These are phyloP conservation scores for Naganishia vishniacii DNA, from an alignment of 768 basidiomycete species.

Conservation along the genomic window DNA sequence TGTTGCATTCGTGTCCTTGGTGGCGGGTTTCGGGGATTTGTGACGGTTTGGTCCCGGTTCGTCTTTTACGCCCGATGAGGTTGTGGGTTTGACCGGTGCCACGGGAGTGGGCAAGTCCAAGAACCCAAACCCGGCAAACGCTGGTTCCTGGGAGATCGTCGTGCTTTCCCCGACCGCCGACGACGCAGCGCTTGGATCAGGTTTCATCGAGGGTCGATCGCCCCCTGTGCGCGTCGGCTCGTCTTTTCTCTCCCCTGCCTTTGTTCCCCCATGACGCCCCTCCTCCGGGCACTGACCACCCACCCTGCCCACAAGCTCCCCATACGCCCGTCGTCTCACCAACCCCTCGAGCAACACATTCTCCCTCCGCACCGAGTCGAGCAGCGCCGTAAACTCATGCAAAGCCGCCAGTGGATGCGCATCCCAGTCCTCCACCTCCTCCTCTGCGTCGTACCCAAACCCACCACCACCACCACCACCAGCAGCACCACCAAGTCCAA, in stretches of 20 bases:
- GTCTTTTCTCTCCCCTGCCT: neutral
- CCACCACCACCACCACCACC: too few relatives aligned
- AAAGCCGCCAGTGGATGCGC: conserved; percentile 13
- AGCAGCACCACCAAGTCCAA: neutral
- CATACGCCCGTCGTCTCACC: conserved; percentile 3
- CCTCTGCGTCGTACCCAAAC: neutral
- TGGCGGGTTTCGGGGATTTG: neutral
- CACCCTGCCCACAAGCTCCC: conserved; percentile 7
- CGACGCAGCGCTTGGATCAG: neutral
- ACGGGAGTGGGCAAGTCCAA: neutral
- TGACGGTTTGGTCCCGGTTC: neutral
- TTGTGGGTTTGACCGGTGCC: neutral
- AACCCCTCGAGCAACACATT: conserved; percentile 13
- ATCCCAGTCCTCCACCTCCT: conserved; percentile 8
- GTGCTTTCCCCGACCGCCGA: neutral
- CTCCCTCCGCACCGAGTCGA: conserved; percentile 15
- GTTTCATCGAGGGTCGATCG: too few relatives aligned
- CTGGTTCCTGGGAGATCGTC: neutral
- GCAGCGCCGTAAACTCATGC: conserved; percentile 13
- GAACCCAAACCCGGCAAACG: conserved; percentile 4
- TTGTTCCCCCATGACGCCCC: neutral
- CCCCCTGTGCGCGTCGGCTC: too few relatives aligned
- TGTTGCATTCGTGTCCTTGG: too few relatives aligned
- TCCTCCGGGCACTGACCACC: neutral
- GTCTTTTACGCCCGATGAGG: neutral